Percentiles rank a stretch among this genome's conserved stretches.
Evolutionary conservation across 805 yeast species (phyloP).

Genomic region (Wickerhamomyces silvicola): DNA sequence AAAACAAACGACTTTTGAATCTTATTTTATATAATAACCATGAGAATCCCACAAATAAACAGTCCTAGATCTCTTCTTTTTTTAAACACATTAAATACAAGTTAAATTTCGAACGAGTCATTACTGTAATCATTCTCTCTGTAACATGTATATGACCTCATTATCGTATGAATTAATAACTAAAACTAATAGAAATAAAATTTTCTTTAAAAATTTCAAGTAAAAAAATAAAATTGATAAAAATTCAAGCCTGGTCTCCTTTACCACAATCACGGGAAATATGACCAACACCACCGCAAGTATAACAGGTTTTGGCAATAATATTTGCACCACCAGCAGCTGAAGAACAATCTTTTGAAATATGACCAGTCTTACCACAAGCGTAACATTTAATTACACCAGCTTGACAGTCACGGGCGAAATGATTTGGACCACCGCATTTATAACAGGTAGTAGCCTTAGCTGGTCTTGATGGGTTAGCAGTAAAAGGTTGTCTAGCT

Average conservation of each 20-base stretch:
- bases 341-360: conserved; percentile 72
- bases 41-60: too few relatives aligned
- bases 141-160: too few relatives aligned
- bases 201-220: not conserved
- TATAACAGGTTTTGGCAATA: conserved; percentile 33
- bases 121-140: too few relatives aligned
- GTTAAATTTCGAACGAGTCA: too few relatives aligned
- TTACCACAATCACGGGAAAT: conserved; percentile 82
- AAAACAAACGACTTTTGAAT: not conserved
- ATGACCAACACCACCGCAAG: conserved; percentile 64
- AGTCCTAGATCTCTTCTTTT: too few relatives aligned
- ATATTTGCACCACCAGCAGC: conserved; percentile 43
- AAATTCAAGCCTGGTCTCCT: too few relatives aligned
- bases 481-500: conserved; percentile 9
- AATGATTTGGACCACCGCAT: conserved; percentile 91
- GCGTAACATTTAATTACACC: conserved; percentile 77
- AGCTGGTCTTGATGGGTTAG: conserved; percentile 16
- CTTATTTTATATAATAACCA: too few relatives aligned
- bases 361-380: conserved; percentile 88
- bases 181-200: conserved; percentile 3
- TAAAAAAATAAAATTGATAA: too few relatives aligned
- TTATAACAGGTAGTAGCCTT: conserved; percentile 67
- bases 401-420: conserved; percentile 82
- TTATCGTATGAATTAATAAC: too few relatives aligned
- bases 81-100: too few relatives aligned